phyloP scores from a whole-genome alignment of 2,329 filamentous ascomycete species.

The Diaporthe sp. region DNA sequence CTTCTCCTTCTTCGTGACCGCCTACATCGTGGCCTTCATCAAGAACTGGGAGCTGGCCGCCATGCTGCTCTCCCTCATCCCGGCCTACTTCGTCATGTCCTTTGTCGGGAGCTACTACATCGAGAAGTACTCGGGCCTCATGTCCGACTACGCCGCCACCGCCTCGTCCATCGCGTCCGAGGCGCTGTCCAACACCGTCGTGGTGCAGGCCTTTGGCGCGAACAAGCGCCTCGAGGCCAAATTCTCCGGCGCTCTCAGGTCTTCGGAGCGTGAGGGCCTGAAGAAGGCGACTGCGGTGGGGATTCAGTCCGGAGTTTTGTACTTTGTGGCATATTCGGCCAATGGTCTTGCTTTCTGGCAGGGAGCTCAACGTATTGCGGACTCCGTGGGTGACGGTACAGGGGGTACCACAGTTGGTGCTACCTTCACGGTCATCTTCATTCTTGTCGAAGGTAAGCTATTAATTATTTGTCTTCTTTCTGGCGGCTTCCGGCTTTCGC shows the following conservation, averaged over 20 bases:
- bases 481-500: slow-evolving; percentile 34
- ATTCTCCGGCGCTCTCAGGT: slow-evolving; percentile 55
- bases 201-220: slow-evolving; percentile 77
- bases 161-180: slow-evolving; percentile 76
- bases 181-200: slow-evolving; percentile 70
- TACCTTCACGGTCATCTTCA: slow-evolving; percentile 69
- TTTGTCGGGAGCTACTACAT: slow-evolving; percentile 70
- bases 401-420: slow-evolving; percentile 59
- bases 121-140: slow-evolving; percentile 64
- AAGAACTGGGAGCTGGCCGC: slow-evolving; percentile 73
- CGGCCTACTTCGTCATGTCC: slow-evolving; percentile 74
- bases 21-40: slow-evolving; percentile 78
- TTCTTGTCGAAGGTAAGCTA: slow-evolving; percentile 62
- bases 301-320: slow-evolving; percentile 72
- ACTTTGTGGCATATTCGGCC: slow-evolving; percentile 75
- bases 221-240: slow-evolving; percentile 70
- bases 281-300: slow-evolving; percentile 70
- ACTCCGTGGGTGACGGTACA: slow-evolving; percentile 47
- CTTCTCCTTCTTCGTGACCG: slow-evolving; percentile 76
- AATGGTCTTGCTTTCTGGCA: slow-evolving; percentile 78
- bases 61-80: slow-evolving; percentile 74
- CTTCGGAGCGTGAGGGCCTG: slow-evolving; percentile 56
- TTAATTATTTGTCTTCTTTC: too few species aligned
- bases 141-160: slow-evolving; percentile 68
- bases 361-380: slow-evolving; percentile 62